Conservation (phyloP, 208 protist genomes). For the Acanthamoeba castellanii region DNA sequence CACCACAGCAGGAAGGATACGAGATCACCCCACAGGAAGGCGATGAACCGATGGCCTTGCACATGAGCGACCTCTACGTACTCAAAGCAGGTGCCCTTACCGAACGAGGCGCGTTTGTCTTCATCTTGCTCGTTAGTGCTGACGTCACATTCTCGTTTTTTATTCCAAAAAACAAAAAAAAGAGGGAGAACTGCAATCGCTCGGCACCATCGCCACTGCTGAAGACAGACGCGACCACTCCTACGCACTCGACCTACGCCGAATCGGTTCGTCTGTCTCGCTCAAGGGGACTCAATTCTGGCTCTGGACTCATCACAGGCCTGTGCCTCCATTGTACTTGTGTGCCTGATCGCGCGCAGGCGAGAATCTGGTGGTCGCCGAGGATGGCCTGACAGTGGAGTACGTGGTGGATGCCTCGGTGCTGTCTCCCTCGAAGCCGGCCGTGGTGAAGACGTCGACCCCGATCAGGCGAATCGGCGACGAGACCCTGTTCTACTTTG, state of each 20-base stretch:
- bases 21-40: not conserved
- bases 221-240: slow-evolving; percentile 40
- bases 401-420: not conserved
- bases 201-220: slow-evolving; percentile 7
- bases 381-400: slow-evolving; percentile 69
- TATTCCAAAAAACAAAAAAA: not conserved
- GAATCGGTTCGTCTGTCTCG: not conserved
- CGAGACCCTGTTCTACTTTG: slow-evolving; percentile 66
- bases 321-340: too few species aligned
- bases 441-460: slow-evolving; percentile 3
- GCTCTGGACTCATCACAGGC: not conserved
- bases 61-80: slow-evolving; percentile 62
- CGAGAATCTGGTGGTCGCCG: slow-evolving; percentile 16
- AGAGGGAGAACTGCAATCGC: slow-evolving; percentile 31
- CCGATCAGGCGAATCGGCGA: slow-evolving; percentile 31
- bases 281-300: not conserved
- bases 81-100: not conserved
- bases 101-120: not conserved
- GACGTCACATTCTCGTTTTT: not conserved
- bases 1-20: slow-evolving; percentile 35
- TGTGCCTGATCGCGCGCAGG: not conserved
- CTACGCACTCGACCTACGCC: not conserved
- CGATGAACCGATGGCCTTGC: not conserved
- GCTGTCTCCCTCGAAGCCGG: slow-evolving; percentile 17
- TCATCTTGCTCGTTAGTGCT: not conserved